These are phyloP conservation scores for Ramaria rubella DNA, from an alignment of 768 basidiomycete species.

Conservation along the genomic window DNA sequence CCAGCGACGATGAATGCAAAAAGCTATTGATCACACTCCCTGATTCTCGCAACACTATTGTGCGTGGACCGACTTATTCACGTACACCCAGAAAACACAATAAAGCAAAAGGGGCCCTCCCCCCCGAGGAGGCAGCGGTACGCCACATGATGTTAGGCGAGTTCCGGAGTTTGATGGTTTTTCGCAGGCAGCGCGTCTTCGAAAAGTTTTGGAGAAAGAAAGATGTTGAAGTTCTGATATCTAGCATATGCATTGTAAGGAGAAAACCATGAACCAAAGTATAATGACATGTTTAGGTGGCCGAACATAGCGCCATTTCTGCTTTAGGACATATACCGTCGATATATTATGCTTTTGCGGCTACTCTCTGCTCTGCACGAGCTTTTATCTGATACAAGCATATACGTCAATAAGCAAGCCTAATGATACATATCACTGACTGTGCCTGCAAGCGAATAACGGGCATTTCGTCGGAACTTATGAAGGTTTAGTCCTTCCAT, in stretches of 20 bases:
- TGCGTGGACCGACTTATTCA: constrained; percentile 3
- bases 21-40: constrained; percentile 46
- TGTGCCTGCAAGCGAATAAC: constrained; percentile 65
- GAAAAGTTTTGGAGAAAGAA: constrained; percentile 2
- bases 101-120: constrained; percentile 80
- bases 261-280: background rate
- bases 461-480: constrained; percentile 83
- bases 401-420: constrained; percentile 10
- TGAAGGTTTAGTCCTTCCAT: constrained; percentile 10
- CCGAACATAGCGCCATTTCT: background rate
- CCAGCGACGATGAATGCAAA: constrained; percentile 68
- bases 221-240: background rate
- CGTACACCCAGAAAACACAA: constrained; percentile 70
- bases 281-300: background rate
- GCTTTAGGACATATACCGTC: background rate
- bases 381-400: constrained; percentile 49
- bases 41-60: constrained; percentile 28
- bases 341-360: constrained; percentile 32
- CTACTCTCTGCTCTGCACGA: constrained; percentile 48
- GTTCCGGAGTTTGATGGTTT: background rate
- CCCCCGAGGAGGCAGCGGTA: constrained; percentile 80
- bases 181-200: constrained; percentile 59
- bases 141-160: constrained; percentile 16
- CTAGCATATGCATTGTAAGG: background rate
- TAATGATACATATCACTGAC: constrained; percentile 36